A percentile compares a stretch with the other conserved stretches of the same genome.
Conservation (phyloP, 768 basidiomycete genomes). For the Xanthoconium purpureum region DNA sequence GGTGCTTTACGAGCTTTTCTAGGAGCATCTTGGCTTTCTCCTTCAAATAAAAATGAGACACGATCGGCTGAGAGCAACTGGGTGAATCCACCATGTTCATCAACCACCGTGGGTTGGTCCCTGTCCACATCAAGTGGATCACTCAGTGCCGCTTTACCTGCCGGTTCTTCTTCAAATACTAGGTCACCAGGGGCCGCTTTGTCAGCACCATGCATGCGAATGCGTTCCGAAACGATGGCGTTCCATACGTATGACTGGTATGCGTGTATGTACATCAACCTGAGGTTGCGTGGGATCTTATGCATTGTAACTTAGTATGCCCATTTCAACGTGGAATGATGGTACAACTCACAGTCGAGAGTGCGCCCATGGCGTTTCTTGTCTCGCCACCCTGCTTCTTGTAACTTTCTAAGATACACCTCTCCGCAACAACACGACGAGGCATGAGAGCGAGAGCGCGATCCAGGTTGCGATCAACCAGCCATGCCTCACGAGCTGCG, state of each 20-base stretch:
- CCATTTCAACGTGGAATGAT: background rate
- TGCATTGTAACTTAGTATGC: slow-evolving; percentile 1
- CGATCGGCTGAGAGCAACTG: background rate
- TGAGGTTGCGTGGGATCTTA: slow-evolving; percentile 94
- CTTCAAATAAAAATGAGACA: slow-evolving; percentile 18
- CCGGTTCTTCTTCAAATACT: slow-evolving; percentile 59
- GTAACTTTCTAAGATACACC: slow-evolving; percentile 88
- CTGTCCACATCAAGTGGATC: slow-evolving; percentile 31
- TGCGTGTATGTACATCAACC: slow-evolving; percentile 97
- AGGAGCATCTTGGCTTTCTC: slow-evolving; percentile 10
- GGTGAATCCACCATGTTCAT: slow-evolving; percentile 33
- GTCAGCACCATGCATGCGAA: slow-evolving; percentile 70
- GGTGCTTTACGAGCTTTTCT: slow-evolving; percentile 34
- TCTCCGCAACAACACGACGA: slow-evolving; percentile 87
- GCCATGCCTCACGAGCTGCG: slow-evolving; percentile 81
- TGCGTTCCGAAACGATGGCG: slow-evolving; percentile 90
- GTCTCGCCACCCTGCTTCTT: slow-evolving; percentile 76
- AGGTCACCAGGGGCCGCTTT: slow-evolving; percentile 84
- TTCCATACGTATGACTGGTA: slow-evolving; percentile 99
- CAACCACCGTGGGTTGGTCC: slow-evolving; percentile 32
- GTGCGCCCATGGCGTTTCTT: slow-evolving; percentile 81
- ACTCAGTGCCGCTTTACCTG: slow-evolving; percentile 20
- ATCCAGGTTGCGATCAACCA: slow-evolving; percentile 76
- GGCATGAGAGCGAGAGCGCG: slow-evolving; percentile 86
- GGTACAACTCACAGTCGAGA: slow-evolving; percentile 62